Conservation (phyloP, 805 yeast genomes). For the Cyberlindnera petersonii region DNA sequence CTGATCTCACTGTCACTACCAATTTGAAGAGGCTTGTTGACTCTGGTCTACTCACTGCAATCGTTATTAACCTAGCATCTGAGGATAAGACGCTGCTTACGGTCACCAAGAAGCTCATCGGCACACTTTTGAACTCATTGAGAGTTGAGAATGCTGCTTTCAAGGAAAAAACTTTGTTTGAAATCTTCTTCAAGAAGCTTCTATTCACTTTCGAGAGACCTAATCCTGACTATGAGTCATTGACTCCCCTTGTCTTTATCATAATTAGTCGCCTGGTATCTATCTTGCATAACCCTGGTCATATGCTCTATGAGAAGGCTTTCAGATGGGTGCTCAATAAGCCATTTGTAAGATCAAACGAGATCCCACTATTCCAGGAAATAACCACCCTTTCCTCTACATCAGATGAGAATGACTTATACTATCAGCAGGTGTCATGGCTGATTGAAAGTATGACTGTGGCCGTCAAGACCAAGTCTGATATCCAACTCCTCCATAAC, state of each 20-base stretch:
- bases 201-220: constrained; percentile 31
- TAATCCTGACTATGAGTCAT: constrained; percentile 14
- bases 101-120: constrained; percentile 42
- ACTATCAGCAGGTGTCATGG: constrained; percentile 65
- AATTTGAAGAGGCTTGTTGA: constrained; percentile 57
- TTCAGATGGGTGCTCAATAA: constrained; percentile 56
- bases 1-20: constrained; percentile 31
- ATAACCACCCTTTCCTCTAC: constrained; percentile 26
- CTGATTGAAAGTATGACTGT: constrained; percentile 44
- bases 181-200: constrained; percentile 46
- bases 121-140: constrained; percentile 41
- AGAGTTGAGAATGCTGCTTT: constrained; percentile 39
- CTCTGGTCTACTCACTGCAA: constrained; percentile 48
- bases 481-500: constrained; percentile 49
- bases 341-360: constrained; percentile 37
- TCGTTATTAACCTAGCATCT: constrained; percentile 44
- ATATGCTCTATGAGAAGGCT: constrained; percentile 66
- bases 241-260: constrained; percentile 50
- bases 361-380: constrained; percentile 41
- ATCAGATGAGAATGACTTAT: constrained; percentile 42
- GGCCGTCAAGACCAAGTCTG: constrained; percentile 46
- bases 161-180: constrained; percentile 55
- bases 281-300: constrained; percentile 65
- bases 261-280: constrained; percentile 53
- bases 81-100: constrained; percentile 26